phyloP scores from a whole-genome alignment of 208 protist species.

The Giardia muris region DNA sequence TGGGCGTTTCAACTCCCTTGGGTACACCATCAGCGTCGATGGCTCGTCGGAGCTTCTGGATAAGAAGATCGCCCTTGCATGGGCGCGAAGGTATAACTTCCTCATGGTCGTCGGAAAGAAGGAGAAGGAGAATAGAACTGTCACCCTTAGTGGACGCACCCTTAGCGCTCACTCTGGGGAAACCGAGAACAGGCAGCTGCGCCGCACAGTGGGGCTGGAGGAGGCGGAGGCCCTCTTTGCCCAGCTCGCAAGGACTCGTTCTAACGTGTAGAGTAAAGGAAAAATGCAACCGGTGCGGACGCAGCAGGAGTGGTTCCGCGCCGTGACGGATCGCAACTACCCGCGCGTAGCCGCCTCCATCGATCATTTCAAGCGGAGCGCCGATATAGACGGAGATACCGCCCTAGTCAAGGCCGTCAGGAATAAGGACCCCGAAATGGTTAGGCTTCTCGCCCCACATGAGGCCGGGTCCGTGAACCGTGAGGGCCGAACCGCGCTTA shows the following conservation, averaged over 20 bases:
- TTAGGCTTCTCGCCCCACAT: not conserved
- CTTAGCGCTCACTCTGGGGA: not conserved
- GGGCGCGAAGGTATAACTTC: conserved; percentile 34
- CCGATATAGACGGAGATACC: not conserved
- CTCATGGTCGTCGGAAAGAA: conserved; percentile 39
- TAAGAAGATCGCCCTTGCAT: conserved; percentile 38
- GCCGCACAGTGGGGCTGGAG: not conserved
- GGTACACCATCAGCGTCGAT: conserved; percentile 31
- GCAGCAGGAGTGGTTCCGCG: not conserved
- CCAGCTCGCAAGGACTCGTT: not conserved
- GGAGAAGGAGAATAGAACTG: conserved; percentile 7
- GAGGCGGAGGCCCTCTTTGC: not conserved
- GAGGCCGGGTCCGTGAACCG: not conserved
- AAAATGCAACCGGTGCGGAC: not conserved
- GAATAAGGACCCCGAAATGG: not conserved
- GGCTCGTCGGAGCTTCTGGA: not conserved
- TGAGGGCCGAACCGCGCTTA: not conserved
- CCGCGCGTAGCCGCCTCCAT: not conserved
- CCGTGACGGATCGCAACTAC: not conserved
- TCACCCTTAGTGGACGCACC: conserved; percentile 7
- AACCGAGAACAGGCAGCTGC: not conserved
- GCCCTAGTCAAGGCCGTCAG: not conserved
- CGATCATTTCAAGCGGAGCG: not conserved
- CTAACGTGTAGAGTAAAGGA: no score
- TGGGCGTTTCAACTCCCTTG: not conserved